Conservation (phyloP, 768 basidiomycete species). For the Macrolepiota albuminosa region DNA sequence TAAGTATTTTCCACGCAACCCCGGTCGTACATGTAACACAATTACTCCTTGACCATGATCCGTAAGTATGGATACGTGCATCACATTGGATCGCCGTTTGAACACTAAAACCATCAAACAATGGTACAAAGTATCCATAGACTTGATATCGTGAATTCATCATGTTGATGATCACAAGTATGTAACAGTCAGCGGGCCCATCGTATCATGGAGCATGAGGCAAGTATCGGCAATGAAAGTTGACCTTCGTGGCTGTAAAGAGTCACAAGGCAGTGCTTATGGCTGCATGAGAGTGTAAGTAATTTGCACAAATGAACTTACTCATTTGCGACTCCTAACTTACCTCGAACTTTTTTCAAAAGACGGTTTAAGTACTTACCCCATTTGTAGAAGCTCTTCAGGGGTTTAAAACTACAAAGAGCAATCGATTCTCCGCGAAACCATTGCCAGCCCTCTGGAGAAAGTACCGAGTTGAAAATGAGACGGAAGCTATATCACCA, state of each 20-base stretch:
- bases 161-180: not conserved
- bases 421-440: not conserved
- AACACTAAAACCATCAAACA: not conserved
- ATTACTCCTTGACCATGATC: not conserved
- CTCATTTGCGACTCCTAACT: not conserved
- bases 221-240: not conserved
- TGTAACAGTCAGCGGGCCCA: not conserved
- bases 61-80: not conserved
- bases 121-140: not conserved
- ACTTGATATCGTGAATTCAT: not conserved
- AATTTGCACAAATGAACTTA: not conserved
- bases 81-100: not conserved
- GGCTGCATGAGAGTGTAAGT: not conserved
- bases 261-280: not conserved
- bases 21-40: not conserved
- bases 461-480: not conserved
- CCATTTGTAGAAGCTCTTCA: not conserved
- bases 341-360: not conserved
- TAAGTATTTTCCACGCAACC: not conserved
- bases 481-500: too few species aligned
- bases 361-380: not conserved
- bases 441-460: not conserved
- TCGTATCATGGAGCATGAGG: not conserved
- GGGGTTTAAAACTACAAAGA: not conserved
- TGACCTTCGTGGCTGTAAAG: not conserved